Base-by-base conservation (phyloP, 2,329 filamentous ascomycete genomes). In the Conoideocrella luteorostrata region DNA sequence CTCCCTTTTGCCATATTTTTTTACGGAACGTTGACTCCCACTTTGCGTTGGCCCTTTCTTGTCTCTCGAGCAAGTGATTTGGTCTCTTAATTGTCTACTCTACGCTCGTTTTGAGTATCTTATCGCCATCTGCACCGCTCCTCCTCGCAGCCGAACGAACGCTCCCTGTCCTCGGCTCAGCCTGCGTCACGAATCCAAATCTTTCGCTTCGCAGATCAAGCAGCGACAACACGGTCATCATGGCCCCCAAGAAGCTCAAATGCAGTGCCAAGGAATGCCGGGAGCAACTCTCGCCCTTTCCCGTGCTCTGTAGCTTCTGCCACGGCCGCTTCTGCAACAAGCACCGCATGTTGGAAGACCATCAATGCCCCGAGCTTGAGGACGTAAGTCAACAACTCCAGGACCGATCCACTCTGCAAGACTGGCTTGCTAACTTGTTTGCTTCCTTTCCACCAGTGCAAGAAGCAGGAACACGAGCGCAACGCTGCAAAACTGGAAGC, bases 271-370 rank as follows among this genome's bases (percentile, higher is more conserved):
- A 91, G 68, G 83, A 89, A 55, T 97, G 93, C 80, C 88, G 82
- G 62, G 83, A 88, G 56, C 78, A 79, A 23, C 90, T 89, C 13
- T 90, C 96, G 67, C 84, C 88, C 52, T 96, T 98, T 59, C 87
- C 96, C 47, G 93, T 93, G 43, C 91, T 97, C 71, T 98, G 93
- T 69, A 84, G 82, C 49, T 97, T 97, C 74, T 98, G 93, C 72
- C 75, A 84, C 44, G 89, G 90, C 36, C 87, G 94, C 64, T 97
- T 88, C 74, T 98, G 93, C 69, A 88, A 88, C 56, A 95, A 89
- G 72, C 93, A 98, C 69, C 79, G 93, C 45, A 78, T 97, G 69
- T 69, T 97, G 51, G 93, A 98, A 68, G 87, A 91, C 56, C 93
- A 98, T 71, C 88, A 88, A 70, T 98, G 93, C 71, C 81, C 79